Evolutionary conservation across 176 grass and related monocot genomes (phyloP).

Genomic region (Guadua angustifolia): DNA sequence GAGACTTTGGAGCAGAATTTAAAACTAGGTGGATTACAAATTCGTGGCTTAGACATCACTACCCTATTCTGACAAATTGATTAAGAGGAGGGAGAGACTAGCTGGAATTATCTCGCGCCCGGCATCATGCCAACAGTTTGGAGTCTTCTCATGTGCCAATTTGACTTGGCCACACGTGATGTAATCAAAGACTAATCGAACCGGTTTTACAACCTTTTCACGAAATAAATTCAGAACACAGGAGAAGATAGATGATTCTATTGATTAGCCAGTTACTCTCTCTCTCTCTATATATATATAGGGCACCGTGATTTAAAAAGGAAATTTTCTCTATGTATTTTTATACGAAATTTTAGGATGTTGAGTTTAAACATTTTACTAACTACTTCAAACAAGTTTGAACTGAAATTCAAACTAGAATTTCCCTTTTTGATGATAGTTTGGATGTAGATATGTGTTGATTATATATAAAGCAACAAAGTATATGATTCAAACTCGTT

Average conservation of each 20-base stretch:
- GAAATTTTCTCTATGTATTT: no score
- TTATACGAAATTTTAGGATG: no score
- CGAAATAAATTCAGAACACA: background rate
- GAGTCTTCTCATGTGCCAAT: constrained; percentile 15
- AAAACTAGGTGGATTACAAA: background rate
- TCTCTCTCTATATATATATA: no score
- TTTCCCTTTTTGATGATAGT: no score
- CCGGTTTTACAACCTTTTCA: background rate
- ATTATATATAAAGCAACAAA: no score
- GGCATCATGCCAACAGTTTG: background rate
- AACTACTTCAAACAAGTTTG: no score
- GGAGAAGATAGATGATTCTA: background rate
- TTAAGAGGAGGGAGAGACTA: background rate
- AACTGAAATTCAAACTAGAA: no score
- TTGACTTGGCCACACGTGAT: background rate
- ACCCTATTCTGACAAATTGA: constrained; percentile 3
- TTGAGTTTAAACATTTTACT: no score
- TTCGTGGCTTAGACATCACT: background rate
- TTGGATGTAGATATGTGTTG: no score
- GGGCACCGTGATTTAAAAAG: no score
- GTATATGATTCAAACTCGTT: no score
- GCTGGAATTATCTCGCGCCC: background rate
- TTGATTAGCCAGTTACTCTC: constrained; percentile 19
- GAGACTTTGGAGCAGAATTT: background rate
- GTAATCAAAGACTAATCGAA: background rate